phyloP scores from a whole-genome alignment of 2,329 filamentous ascomycete genomes.

The Sarocladium oryzae region DNA sequence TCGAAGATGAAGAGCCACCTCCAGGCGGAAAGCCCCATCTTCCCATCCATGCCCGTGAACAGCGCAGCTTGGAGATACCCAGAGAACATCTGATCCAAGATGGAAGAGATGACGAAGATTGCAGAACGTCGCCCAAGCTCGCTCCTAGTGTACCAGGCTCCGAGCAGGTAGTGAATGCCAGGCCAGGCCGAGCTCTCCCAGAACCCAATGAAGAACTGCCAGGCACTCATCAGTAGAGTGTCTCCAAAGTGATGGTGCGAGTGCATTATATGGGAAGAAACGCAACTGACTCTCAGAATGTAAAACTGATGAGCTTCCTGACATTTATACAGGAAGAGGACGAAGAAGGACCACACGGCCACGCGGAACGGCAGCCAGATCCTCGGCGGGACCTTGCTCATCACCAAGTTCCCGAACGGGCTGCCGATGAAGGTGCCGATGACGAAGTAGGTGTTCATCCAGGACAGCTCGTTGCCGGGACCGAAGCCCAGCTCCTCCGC shows the following conservation, averaged over 20 bases:
- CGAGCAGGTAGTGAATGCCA: slow-evolving; percentile 47
- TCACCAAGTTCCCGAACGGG: not conserved
- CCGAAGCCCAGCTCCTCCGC: slow-evolving; percentile 37
- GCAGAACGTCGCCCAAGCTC: slow-evolving; percentile 52
- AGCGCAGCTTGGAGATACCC: slow-evolving; percentile 28
- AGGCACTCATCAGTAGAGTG: not conserved
- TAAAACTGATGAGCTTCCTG: slow-evolving; percentile 32
- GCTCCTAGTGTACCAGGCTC: slow-evolving; percentile 52
- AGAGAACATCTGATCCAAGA: slow-evolving; percentile 35
- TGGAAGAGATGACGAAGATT: slow-evolving; percentile 51
- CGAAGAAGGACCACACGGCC: slow-evolving; percentile 31
- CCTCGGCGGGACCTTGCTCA: slow-evolving; percentile 21
- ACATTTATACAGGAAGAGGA: slow-evolving; percentile 31
- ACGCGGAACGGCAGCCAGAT: slow-evolving; percentile 34
- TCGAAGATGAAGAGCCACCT: slow-evolving; percentile 34
- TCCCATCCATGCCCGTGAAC: slow-evolving; percentile 27
- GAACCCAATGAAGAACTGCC: slow-evolving; percentile 42
- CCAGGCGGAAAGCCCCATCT: slow-evolving; percentile 26
- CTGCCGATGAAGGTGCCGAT: slow-evolving; percentile 21
- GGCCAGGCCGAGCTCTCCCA: slow-evolving; percentile 50
- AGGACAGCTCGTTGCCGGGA: slow-evolving; percentile 32
- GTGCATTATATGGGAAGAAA: too few relatives aligned
- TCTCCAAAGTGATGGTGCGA: too few relatives aligned
- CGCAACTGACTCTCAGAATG: slow-evolving; percentile 35
- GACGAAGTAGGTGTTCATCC: slow-evolving; percentile 40